These are phyloP conservation scores for Penicillium taxi DNA, from an alignment of 495 filamentous ascomycete genomes.

Conservation along the genomic window DNA sequence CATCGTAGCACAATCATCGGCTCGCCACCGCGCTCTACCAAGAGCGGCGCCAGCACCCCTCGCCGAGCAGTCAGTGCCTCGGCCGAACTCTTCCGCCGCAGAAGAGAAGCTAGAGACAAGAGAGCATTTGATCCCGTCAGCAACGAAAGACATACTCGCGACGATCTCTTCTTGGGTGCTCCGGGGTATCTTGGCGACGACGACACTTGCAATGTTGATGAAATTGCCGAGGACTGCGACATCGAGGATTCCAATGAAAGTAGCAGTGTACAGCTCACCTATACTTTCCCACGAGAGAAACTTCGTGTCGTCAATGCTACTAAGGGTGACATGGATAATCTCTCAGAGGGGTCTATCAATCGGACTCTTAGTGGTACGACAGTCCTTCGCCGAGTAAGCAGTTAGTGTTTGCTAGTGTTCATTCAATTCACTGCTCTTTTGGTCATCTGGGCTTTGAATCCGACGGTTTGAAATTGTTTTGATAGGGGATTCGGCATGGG, in stretches of 20 bases:
- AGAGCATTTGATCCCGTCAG: constrained; percentile 33
- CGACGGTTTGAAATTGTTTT: too few species aligned
- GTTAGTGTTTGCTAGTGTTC: too few species aligned
- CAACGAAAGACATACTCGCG: constrained; percentile 19
- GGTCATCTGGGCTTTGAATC: not conserved
- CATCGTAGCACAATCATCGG: constrained; percentile 25
- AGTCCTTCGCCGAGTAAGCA: constrained; percentile 8
- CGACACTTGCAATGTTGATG: constrained; percentile 12
- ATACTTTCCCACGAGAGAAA: constrained; percentile 79
- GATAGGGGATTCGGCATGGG: too few species aligned
- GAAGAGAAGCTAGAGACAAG: constrained; percentile 53
- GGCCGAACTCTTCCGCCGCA: constrained; percentile 50
- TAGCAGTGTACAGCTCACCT: constrained; percentile 84
- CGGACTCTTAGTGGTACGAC: constrained; percentile 13
- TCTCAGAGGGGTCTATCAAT: constrained; percentile 26
- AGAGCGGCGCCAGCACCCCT: constrained; percentile 22
- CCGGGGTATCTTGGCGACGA: constrained; percentile 23
- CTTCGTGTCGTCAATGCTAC: constrained; percentile 76
- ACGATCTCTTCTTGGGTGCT: constrained; percentile 25
- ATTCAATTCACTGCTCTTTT: too few species aligned
- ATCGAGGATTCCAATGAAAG: constrained; percentile 74
- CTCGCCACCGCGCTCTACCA: constrained; percentile 1
- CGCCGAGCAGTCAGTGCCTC: constrained; percentile 52
- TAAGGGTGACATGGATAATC: constrained; percentile 27
- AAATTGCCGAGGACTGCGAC: constrained; percentile 84